Conservation (phyloP, 164 flowering plant species). For the Tetracentron sinense region DNA sequence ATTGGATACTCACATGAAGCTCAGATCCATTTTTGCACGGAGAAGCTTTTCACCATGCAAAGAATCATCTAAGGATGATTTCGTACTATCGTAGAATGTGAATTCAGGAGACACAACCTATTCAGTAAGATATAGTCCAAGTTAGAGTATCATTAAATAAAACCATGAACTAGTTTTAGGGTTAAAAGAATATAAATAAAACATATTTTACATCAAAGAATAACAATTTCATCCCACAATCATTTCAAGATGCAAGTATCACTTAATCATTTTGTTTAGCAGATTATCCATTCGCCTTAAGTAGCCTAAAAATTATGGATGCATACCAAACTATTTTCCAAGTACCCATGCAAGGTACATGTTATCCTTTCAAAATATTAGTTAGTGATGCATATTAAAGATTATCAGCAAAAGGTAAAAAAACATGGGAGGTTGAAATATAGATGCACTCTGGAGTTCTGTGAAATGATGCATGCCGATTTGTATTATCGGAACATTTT, state of each 20-base stretch:
- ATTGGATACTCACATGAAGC: slow-evolving; percentile 67
- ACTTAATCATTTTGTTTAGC: too few relatives aligned
- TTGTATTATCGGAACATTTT: too few relatives aligned
- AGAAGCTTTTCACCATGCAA: slow-evolving; percentile 81
- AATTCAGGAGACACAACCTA: slow-evolving; percentile 94
- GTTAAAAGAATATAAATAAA: not conserved
- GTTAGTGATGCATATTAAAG: too few relatives aligned
- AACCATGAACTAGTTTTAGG: not conserved
- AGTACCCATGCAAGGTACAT: too few relatives aligned
- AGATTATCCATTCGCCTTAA: too few relatives aligned
- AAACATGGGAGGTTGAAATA: too few relatives aligned
- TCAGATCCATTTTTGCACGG: slow-evolving; percentile 88
- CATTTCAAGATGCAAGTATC: not conserved
- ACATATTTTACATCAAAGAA: not conserved
- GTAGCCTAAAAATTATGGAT: too few relatives aligned
- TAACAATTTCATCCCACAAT: not conserved
- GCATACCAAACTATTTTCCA: too few relatives aligned
- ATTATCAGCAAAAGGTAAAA: too few relatives aligned
- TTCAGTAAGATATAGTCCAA: slow-evolving; percentile 1
- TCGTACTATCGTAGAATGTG: slow-evolving; percentile 88
- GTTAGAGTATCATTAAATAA: not conserved
- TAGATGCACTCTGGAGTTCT: too few relatives aligned
- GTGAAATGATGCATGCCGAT: too few relatives aligned
- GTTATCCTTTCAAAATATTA: too few relatives aligned
- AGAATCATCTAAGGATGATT: slow-evolving; percentile 66